A percentile compares a stretch with the other conserved stretches of the same genome.
Evolutionary conservation across 1,284 basidiomycete genomes (phyloP).

Genomic region (Kwoniella shivajii): DNA sequence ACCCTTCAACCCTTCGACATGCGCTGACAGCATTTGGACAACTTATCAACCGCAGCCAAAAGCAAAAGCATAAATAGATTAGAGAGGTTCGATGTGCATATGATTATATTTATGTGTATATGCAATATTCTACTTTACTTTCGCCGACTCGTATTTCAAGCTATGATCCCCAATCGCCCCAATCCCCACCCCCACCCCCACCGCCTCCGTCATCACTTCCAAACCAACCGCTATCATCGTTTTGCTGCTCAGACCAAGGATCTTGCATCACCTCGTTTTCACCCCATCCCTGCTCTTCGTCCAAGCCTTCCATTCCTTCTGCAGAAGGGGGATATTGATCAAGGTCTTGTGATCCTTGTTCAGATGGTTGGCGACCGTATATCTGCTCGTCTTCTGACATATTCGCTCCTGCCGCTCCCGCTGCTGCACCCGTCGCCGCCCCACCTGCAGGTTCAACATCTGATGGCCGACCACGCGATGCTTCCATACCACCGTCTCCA

Average conservation of each 20-base stretch:
- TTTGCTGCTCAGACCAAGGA: constrained; percentile 32
- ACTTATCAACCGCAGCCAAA: constrained; percentile 29
- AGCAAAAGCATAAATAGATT: constrained; percentile 30
- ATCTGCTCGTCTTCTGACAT: constrained; percentile 46
- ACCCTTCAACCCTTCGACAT: too few relatives aligned
- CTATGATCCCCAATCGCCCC: constrained; percentile 36
- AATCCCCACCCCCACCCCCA: constrained; percentile 30
- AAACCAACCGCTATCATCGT: constrained; percentile 26
- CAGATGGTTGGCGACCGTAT: constrained; percentile 39
- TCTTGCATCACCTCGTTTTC: constrained; percentile 41
- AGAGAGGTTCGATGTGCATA: constrained; percentile 2
- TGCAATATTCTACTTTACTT: neutral
- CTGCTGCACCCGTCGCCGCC: constrained; percentile 26
- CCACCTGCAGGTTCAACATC: constrained; percentile 8
- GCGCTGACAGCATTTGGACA: neutral
- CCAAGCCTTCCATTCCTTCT: constrained; percentile 26
- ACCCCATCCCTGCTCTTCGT: constrained; percentile 24
- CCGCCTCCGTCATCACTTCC: constrained; percentile 29
- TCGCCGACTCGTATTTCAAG: neutral
- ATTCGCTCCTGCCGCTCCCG: constrained; percentile 30
- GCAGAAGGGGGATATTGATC: constrained; percentile 9
- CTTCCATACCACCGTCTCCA: constrained; percentile 40
- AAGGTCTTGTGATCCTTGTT: neutral
- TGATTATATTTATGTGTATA: constrained; percentile 3
- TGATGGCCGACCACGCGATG: constrained; percentile 8